Conservation (phyloP, 2,329 filamentous ascomycete species). For the Ophiostoma sp. region DNA sequence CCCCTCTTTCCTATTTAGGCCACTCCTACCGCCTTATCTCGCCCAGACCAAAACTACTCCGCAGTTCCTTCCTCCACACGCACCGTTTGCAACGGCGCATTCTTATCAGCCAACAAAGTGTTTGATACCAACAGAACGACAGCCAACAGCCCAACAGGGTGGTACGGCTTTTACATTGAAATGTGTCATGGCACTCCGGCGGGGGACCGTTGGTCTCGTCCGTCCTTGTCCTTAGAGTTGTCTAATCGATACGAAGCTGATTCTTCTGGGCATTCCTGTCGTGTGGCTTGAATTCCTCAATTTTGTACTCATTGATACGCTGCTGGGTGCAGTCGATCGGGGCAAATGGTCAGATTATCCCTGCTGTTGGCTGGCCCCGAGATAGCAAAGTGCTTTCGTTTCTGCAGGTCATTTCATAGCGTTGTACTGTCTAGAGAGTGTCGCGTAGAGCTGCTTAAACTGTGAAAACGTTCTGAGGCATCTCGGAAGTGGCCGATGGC, state of each 20-base stretch:
- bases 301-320: neutral
- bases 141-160: neutral
- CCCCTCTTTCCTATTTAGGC: constrained; percentile 9
- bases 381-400: neutral
- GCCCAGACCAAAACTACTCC: neutral
- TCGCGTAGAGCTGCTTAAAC: neutral
- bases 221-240: neutral
- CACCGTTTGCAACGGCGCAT: neutral
- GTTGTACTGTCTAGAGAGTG: neutral
- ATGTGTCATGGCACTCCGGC: constrained; percentile 6
- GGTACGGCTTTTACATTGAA: neutral
- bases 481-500: constrained; percentile 24
- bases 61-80: neutral
- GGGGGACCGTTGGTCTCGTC: neutral
- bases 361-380: neutral
- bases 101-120: neutral
- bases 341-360: neutral
- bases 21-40: constrained; percentile 4
- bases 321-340: neutral
- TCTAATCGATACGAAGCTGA: constrained; percentile 4
- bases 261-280: neutral
- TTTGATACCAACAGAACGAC: neutral
- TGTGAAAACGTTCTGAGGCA: neutral
- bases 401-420: neutral
- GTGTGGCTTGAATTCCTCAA: neutral